These are phyloP conservation scores for Shiraia sp. DNA, from an alignment of 2,329 filamentous ascomycete species.

Conservation along the genomic window DNA sequence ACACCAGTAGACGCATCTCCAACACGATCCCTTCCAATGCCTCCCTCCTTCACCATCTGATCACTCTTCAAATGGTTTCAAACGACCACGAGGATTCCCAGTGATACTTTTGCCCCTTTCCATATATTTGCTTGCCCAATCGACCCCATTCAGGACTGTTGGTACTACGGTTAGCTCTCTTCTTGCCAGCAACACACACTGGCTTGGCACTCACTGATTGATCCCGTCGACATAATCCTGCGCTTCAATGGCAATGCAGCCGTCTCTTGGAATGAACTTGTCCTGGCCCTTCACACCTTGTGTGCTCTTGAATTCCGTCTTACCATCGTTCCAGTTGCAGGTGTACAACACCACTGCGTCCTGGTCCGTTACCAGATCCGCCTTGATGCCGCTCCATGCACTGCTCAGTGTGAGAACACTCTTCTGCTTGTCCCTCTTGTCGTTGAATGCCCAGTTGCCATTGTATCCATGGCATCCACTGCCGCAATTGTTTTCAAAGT, in stretches of 20 bases:
- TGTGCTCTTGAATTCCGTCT: conserved; percentile 40
- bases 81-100: conserved; percentile 40
- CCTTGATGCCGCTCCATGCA: conserved; percentile 37
- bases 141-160: conserved; percentile 41
- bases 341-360: conserved; percentile 40
- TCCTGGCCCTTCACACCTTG: conserved; percentile 33
- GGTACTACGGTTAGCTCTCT: conserved; percentile 21
- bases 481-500: conserved; percentile 39
- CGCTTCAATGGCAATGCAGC: conserved; percentile 40
- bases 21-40: neutral
- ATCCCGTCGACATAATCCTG: conserved; percentile 42
- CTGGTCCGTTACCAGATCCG: conserved; percentile 36
- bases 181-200: conserved; percentile 2
- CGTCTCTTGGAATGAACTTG: conserved; percentile 38
- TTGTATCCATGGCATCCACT: conserved; percentile 42
- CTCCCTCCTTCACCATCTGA: neutral
- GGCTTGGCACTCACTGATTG: conserved; percentile 36
- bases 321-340: conserved; percentile 43
- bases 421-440: conserved; percentile 23
- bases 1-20: no score
- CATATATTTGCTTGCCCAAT: conserved; percentile 34
- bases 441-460: conserved; percentile 35
- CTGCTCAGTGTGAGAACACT: conserved; percentile 34
- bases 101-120: conserved; percentile 38
- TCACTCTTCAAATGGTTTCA: conserved; percentile 26